Evolutionary conservation across 75 land plant genomes (phyloP), one percentile per base, ranked within the genome.

Genomic region (Cupressus sempervirens): DNA sequence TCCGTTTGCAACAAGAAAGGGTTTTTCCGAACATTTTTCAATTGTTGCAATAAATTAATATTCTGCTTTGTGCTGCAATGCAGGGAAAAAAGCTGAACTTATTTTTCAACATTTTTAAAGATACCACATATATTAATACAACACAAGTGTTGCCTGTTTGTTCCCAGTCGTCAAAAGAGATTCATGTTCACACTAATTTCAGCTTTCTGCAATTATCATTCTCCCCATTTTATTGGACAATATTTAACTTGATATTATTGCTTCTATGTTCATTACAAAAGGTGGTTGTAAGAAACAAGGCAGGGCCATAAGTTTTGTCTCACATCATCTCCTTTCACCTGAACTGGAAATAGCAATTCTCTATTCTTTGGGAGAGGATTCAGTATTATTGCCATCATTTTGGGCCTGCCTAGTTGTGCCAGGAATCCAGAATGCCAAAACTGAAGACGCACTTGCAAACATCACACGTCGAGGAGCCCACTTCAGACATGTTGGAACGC

Each of bases 401-500:
- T 65, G 56, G 45, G 40, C 65, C 35, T 88, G 82, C 82, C 88
- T 91, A 14, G 90, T 58, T 46, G 83, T 41, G 77, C 94, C 90
- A 40, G 99, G 99, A 74, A 98, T 93, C 98, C 98, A 98, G 68
- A 98, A 94, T 14, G 94, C 89, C 34, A 98, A 94, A 35, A 89
- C 91, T 11, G 91, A 84, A 26, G 99, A 96, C 35, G 99, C 99
- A 89, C 95, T 93, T 13, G 92, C 99, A 87, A 98, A 98, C 99
- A 98, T 98, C 36, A 89, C 95, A 70, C 99, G 89, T 10, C 97
- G 95, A 41, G 99, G 98, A 48, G 99, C 99, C 99, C 99, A 98
- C 82, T 94, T 98, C 84, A 98, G 89, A 89, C 91, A 92, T 7
- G 92, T 83, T 26, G 93, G 91, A 26, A 93, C 87, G 0, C 96